phyloP scores from a whole-genome alignment of 2,329 filamentous ascomycete species.

The Neodidymelliopsis sp. region DNA sequence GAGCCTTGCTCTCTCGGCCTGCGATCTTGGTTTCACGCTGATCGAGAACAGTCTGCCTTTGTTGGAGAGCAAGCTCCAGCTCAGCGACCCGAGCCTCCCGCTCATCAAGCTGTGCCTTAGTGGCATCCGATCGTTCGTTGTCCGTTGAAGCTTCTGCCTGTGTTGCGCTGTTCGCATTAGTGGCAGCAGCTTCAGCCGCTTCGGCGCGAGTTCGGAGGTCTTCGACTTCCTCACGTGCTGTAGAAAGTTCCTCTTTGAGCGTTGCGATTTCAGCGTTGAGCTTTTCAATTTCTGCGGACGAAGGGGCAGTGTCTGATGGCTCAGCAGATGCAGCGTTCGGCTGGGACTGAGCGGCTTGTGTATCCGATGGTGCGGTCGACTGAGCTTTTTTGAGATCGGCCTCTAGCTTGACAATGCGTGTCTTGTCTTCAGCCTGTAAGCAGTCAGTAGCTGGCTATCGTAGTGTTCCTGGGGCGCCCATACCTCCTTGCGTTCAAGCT shows the following conservation, averaged over 20 bases:
- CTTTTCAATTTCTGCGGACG: slow-evolving; percentile 28
- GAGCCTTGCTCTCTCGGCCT: slow-evolving; percentile 34
- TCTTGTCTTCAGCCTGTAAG: slow-evolving; percentile 49
- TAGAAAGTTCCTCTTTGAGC: slow-evolving; percentile 52
- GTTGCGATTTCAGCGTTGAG: slow-evolving; percentile 42
- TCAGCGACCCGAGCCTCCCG: slow-evolving; percentile 35
- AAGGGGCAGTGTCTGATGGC: slow-evolving; percentile 6
- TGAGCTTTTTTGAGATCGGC: slow-evolving; percentile 43
- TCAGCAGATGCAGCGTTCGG: slow-evolving; percentile 15
- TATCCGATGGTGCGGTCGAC: slow-evolving; percentile 19
- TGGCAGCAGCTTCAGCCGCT: slow-evolving; percentile 25
- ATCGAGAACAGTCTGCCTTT: slow-evolving; percentile 18
- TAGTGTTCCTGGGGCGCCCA: slow-evolving; percentile 11
- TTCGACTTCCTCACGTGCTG: slow-evolving; percentile 56
- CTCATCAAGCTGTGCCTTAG: slow-evolving; percentile 44
- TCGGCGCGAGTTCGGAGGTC: slow-evolving; percentile 51
- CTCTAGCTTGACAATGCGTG: slow-evolving; percentile 46
- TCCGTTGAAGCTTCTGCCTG: slow-evolving; percentile 57
- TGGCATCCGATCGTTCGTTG: slow-evolving; percentile 50
- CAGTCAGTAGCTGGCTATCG: slow-evolving; percentile 22
- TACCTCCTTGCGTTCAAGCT: slow-evolving; percentile 68
- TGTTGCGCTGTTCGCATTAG: slow-evolving; percentile 10
- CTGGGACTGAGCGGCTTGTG: slow-evolving; percentile 21
- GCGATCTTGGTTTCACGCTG: slow-evolving; percentile 26
- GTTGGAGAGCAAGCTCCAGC: slow-evolving; percentile 57